Evolutionary conservation across 768 basidiomycete genomes (phyloP).

Genomic region (Phylloporus arenicola): DNA sequence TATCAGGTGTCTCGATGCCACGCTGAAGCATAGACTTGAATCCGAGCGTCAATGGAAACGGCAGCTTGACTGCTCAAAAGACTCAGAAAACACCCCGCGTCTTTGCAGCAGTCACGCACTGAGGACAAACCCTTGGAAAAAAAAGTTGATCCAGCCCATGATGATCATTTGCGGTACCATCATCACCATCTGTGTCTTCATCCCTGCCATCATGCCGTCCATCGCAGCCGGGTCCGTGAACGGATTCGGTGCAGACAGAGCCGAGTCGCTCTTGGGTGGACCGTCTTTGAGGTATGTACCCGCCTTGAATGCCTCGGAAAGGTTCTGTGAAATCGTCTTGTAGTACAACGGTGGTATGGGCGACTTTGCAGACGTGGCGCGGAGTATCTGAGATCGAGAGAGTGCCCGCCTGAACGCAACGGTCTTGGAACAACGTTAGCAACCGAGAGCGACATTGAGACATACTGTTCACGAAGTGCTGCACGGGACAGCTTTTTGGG

Average conservation of each 20-base stretch:
- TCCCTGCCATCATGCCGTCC: constrained; percentile 98
- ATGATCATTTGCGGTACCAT: constrained; percentile 98
- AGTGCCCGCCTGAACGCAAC: constrained; percentile 56
- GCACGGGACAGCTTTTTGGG: constrained; percentile 77
- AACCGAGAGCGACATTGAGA: constrained; percentile 12
- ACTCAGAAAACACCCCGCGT: background rate
- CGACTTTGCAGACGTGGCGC: constrained; percentile 73
- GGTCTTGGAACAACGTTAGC: background rate
- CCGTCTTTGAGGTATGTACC: constrained; percentile 88
- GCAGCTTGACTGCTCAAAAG: constrained; percentile 70
- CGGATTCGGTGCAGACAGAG: constrained; percentile 66
- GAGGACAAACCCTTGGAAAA: constrained; percentile 97
- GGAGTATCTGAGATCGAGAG: constrained; percentile 77
- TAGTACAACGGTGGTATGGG: constrained; percentile 74
- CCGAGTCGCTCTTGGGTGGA: constrained; percentile 58
- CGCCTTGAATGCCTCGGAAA: constrained; percentile 62
- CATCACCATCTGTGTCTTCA: constrained; percentile 99
- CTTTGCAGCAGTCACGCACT: constrained; percentile 53
- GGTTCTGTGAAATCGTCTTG: constrained; percentile 66
- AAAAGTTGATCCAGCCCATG: constrained; percentile 99
- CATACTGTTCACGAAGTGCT: constrained; percentile 91
- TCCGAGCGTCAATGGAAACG: constrained; percentile 92
- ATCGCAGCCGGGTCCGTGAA: constrained; percentile 86
- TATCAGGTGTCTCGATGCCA: constrained; percentile 89
- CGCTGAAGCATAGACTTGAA: constrained; percentile 98